phyloP scores from a whole-genome alignment of 2,329 filamentous ascomycete genomes.

The Beauveria caledonica region DNA sequence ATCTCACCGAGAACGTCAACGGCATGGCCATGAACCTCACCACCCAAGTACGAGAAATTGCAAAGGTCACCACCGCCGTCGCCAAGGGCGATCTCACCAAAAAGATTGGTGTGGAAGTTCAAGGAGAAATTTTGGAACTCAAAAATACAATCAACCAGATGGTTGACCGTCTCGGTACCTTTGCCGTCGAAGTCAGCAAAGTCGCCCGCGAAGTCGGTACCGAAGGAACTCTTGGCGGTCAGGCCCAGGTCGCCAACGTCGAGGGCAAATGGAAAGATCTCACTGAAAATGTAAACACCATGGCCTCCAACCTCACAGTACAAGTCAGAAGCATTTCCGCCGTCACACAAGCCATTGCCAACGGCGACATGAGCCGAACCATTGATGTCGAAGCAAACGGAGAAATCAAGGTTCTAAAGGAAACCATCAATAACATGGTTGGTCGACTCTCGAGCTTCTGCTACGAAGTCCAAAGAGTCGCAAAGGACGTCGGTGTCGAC shows the following conservation, averaged over 20 bases:
- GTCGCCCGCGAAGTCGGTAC: slow-evolving; percentile 94
- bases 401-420: slow-evolving; percentile 87
- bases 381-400: slow-evolving; percentile 93
- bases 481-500: slow-evolving; percentile 93
- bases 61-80: slow-evolving; percentile 91
- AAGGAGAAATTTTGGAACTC: slow-evolving; percentile 88
- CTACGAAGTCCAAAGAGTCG: slow-evolving; percentile 89
- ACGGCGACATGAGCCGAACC: slow-evolving; percentile 91
- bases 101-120: slow-evolving; percentile 90
- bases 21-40: slow-evolving; percentile 98
- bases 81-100: slow-evolving; percentile 89
- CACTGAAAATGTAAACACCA: slow-evolving; percentile 80
- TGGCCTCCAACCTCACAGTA: slow-evolving; percentile 59
- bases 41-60: slow-evolving; percentile 95
- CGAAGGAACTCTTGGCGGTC: slow-evolving; percentile 86
- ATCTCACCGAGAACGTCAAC: slow-evolving; percentile 92
- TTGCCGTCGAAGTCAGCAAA: slow-evolving; percentile 93
- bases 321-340: slow-evolving; percentile 78
- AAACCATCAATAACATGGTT: slow-evolving; percentile 99
- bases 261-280: slow-evolving; percentile 98
- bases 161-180: slow-evolving; percentile 94
- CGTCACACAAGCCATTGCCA: slow-evolving; percentile 89
- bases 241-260: slow-evolving; percentile 88
- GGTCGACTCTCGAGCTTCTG: slow-evolving; percentile 92
- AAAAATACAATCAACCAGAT: slow-evolving; percentile 99